A percentile compares a stretch with the other conserved stretches of the same genome.
Conservation (phyloP, 2,329 filamentous ascomycete genomes). For the Fusarium sp. region DNA sequence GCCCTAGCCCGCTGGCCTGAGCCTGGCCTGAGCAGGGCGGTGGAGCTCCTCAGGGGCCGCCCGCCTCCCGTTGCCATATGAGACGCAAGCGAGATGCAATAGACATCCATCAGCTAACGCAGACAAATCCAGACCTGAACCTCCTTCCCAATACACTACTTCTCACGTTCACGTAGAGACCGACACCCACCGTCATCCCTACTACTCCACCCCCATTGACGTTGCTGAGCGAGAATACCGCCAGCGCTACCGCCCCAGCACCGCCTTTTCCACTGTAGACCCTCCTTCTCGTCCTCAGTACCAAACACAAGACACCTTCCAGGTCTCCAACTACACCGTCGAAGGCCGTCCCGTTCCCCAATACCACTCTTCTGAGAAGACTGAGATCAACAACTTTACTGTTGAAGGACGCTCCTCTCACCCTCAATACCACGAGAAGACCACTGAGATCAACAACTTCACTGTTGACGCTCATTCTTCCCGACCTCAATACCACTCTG, state of each 20-base stretch:
- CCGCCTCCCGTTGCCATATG: slow-evolving; percentile 47
- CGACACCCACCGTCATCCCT: slow-evolving; percentile 63
- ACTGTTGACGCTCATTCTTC: slow-evolving; percentile 34
- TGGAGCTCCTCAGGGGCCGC: slow-evolving; percentile 43
- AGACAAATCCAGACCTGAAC: slow-evolving; percentile 51
- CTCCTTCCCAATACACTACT: slow-evolving; percentile 63
- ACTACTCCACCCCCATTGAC: slow-evolving; percentile 68
- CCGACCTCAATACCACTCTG: slow-evolving; percentile 19
- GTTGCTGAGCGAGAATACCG: slow-evolving; percentile 76
- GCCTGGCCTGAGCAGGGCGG: slow-evolving; percentile 39
- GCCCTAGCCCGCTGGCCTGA: slow-evolving; percentile 42
- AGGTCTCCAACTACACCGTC: slow-evolving; percentile 42
- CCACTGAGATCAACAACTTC: slow-evolving; percentile 29
- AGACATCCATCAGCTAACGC: slow-evolving; percentile 48
- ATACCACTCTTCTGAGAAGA: slow-evolving; percentile 40
- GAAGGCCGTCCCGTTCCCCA: slow-evolving; percentile 39
- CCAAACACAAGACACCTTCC: slow-evolving; percentile 38
- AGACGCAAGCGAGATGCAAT: slow-evolving; percentile 48
- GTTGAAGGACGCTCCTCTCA: slow-evolving; percentile 42
- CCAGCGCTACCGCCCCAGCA: slow-evolving; percentile 67
- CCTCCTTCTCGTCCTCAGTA: slow-evolving; percentile 50
- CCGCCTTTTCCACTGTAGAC: slow-evolving; percentile 52
- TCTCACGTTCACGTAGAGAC: slow-evolving; percentile 73
- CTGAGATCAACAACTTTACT: slow-evolving; percentile 47
- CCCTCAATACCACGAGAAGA: slow-evolving; percentile 31